phyloP scores from a whole-genome alignment of 129 eudicot species.

The Calendula officinalis region DNA sequence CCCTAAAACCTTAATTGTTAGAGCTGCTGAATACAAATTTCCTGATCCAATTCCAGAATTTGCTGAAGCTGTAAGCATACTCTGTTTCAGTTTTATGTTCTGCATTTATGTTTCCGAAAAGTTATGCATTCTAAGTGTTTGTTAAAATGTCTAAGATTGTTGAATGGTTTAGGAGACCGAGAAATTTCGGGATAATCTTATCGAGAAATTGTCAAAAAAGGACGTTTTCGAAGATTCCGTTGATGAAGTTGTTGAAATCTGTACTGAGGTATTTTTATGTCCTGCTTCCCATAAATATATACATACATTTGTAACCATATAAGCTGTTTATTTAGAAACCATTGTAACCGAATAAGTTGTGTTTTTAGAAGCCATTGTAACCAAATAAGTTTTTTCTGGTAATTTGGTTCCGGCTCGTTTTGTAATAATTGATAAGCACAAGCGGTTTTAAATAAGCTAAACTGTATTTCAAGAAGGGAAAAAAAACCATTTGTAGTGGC shows the following conservation, averaged over 20 bases:
- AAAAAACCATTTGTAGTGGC: not conserved
- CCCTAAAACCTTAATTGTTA: constrained; percentile 51
- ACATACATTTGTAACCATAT: no score
- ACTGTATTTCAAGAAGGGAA: no score
- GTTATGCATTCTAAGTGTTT: constrained; percentile 18
- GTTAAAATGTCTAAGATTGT: constrained; percentile 14
- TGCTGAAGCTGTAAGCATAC: constrained; percentile 62
- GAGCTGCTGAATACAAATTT: constrained; percentile 85
- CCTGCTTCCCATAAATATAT: not conserved
- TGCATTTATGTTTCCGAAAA: not conserved
- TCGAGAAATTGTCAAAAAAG: constrained; percentile 57
- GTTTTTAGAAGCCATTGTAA: no score
- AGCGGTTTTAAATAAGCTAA: no score
- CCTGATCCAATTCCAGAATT: constrained; percentile 99
- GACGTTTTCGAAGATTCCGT: constrained; percentile 66
- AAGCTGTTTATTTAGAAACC: no score
- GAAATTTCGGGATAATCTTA: constrained; percentile 53
- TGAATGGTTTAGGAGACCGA: constrained; percentile 58
- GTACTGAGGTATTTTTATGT: constrained; percentile 52
- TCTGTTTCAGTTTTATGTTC: not conserved
- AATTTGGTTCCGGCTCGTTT: no score
- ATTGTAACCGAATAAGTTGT: no score
- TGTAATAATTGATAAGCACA: no score
- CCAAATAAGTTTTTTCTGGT: no score
- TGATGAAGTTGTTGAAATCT: constrained; percentile 61